Base-by-base conservation (phyloP, 2,329 filamentous ascomycete species). In the Aureobasidium subglaciale region DNA sequence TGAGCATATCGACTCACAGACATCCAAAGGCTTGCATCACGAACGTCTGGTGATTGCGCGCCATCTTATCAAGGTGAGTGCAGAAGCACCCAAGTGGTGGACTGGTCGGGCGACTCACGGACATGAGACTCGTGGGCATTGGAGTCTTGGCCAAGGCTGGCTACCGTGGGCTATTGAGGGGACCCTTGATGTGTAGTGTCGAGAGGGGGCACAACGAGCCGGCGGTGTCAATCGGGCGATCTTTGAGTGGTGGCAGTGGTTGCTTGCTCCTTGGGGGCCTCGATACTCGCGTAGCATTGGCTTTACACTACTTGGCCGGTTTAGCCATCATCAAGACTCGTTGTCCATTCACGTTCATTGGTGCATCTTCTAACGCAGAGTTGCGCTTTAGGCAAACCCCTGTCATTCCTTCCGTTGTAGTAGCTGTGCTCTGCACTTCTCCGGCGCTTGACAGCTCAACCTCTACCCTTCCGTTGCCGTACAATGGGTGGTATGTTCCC, bases 351-450 rank as follows among this genome's bases (percentile, higher is more conserved):
- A n/a, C 50, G 27, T 43, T 54, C 48, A 54, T 54, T 54, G 50
- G 50, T 54, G 50, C 50, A 54, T 54, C 37, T 53, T 54, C 50
- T 54, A 35, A 54, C 50, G 50, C 50, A 29, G 50, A 34, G 20
- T 40, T 54, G 37, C 35, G 55, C 38, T 56, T 46, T 56, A 49
- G 56, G 46, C 42, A 54, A 58, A 58, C 43, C 56, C 56, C 56
- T 58, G 56, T 58, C 56, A 41, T 54, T 40, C 56, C 34, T 58
- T 58, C 56, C 41, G 42, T 49, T 54, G 38, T 54, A 35, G 50
- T 54, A 54, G 50, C 50, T 43, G 48, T 53, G 18, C 10, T 53
- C 48, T 53, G 48, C 48, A 53, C 50, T 35, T 54, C 50, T 35
- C 35, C 38, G 50, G 50, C 50, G 50, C 50, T 43, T 54, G 50